Conservation (phyloP, 2,329 filamentous ascomycete genomes). For the Neopestalotiopsis rosae region DNA sequence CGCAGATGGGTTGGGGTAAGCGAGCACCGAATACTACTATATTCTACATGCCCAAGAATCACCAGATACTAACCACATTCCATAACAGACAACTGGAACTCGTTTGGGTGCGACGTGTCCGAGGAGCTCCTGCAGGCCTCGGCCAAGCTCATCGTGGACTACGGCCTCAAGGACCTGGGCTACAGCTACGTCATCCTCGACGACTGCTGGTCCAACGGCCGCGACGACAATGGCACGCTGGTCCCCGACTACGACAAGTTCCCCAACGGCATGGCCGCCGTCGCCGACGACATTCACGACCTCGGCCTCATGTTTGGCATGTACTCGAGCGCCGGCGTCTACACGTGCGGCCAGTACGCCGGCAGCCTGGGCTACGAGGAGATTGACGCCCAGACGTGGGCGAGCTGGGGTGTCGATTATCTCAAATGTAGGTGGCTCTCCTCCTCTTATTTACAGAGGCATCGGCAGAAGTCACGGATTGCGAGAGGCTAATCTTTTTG, state of each 20-base stretch:
- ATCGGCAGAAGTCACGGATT: too few species aligned
- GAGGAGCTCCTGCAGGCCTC: slow-evolving; percentile 14
- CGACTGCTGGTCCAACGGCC: slow-evolving; percentile 17
- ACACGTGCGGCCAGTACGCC: slow-evolving; percentile 55
- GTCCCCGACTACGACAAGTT: slow-evolving; percentile 33
- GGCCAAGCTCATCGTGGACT: slow-evolving; percentile 14
- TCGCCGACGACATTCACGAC: slow-evolving; percentile 40
- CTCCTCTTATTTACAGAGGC: not conserved
- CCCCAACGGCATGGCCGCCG: slow-evolving; percentile 39
- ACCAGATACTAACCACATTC: not conserved
- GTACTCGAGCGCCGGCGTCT: slow-evolving; percentile 47
- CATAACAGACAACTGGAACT: slow-evolving; percentile 16
- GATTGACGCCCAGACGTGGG: slow-evolving; percentile 57
- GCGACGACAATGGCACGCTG: slow-evolving; percentile 12
- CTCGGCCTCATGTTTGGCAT: slow-evolving; percentile 45
- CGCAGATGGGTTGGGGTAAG: slow-evolving; percentile 17
- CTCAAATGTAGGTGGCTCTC: slow-evolving; percentile 44
- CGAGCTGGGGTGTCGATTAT: slow-evolving; percentile 57
- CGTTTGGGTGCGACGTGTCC: slow-evolving; percentile 17
- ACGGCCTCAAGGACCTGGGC: slow-evolving; percentile 16
- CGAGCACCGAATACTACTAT: not conserved
- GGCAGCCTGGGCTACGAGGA: slow-evolving; percentile 57
- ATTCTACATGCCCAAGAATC: not conserved
- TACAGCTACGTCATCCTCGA: slow-evolving; percentile 17
- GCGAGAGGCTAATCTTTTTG: not conserved